A percentile compares a stretch with the other conserved stretches of the same genome.
Conservation (phyloP, 208 protist genomes). For the Wallacemonas collosoma region DNA sequence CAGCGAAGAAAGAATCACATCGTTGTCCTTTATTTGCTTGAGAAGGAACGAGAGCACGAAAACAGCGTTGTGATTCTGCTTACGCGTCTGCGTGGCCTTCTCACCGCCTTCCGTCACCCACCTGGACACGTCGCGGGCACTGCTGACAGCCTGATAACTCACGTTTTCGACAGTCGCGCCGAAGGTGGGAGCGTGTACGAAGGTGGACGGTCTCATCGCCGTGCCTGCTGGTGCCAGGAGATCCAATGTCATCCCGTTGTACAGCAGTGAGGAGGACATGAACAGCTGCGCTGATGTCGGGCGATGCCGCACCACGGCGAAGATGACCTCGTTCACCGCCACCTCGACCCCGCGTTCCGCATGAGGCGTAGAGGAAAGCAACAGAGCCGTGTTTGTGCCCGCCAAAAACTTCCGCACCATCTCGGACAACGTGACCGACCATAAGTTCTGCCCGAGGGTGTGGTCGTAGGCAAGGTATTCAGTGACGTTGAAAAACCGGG, state of each 20-base stretch:
- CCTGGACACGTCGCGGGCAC: constrained; percentile 15
- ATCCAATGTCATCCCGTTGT: constrained; percentile 48
- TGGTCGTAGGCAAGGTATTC: constrained; percentile 55
- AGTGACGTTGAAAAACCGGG: constrained; percentile 66
- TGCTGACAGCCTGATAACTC: constrained; percentile 33
- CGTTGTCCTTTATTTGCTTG: constrained; percentile 46
- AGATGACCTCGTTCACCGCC: constrained; percentile 40
- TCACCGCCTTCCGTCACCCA: constrained; percentile 32
- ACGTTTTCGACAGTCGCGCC: constrained; percentile 53
- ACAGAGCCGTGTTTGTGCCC: constrained; percentile 60
- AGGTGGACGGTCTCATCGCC: constrained; percentile 23
- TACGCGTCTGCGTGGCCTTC: constrained; percentile 11
- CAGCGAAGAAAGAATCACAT: constrained; percentile 67
- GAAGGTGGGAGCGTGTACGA: constrained; percentile 37
- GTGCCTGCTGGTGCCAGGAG: constrained; percentile 27
- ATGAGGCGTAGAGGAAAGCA: constrained; percentile 43
- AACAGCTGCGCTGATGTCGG: constrained; percentile 42
- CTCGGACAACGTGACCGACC: constrained; percentile 48
- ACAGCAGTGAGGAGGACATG: constrained; percentile 41
- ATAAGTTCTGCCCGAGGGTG: constrained; percentile 16
- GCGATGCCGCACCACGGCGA: constrained; percentile 38
- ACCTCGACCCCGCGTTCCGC: constrained; percentile 21
- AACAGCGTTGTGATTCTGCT: constrained; percentile 29
- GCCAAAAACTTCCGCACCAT: constrained; percentile 54
- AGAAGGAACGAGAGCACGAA: constrained; percentile 58